Evolutionary conservation across 2,329 filamentous ascomycete genomes (phyloP).

Genomic region (Tolypocladium album): DNA sequence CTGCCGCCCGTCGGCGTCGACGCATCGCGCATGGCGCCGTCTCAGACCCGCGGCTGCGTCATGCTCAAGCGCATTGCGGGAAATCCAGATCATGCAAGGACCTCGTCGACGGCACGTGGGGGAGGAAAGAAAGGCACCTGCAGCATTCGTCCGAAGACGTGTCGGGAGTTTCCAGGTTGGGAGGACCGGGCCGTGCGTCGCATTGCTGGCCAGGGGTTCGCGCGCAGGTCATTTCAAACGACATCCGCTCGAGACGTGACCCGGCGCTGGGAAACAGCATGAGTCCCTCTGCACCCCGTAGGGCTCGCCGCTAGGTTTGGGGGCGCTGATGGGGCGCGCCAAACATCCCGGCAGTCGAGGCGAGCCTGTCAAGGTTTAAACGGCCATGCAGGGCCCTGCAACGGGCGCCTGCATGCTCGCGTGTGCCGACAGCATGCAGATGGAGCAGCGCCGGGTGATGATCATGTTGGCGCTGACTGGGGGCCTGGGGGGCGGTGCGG

Average conservation of each 20-base stretch:
- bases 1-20: background rate
- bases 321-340: background rate
- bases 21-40: background rate
- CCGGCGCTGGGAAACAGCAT: background rate
- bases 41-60: background rate
- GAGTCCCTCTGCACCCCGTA: background rate
- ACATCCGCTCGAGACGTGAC: background rate
- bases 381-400: background rate
- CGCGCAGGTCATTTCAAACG: background rate
- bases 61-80: background rate
- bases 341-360: background rate
- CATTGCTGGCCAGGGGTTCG: background rate
- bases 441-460: background rate
- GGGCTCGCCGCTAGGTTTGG: background rate
- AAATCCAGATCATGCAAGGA: background rate
- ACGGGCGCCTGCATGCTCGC: background rate
- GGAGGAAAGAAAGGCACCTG: background rate
- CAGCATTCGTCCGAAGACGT: background rate
- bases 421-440: background rate
- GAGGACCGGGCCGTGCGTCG: background rate
- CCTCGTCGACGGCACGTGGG: background rate
- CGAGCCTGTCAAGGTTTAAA: background rate
- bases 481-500: background rate
- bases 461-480: background rate
- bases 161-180: background rate